Evolutionary conservation across 2,329 filamentous ascomycete genomes (phyloP).

Genomic region (Elsinoe batatas): DNA sequence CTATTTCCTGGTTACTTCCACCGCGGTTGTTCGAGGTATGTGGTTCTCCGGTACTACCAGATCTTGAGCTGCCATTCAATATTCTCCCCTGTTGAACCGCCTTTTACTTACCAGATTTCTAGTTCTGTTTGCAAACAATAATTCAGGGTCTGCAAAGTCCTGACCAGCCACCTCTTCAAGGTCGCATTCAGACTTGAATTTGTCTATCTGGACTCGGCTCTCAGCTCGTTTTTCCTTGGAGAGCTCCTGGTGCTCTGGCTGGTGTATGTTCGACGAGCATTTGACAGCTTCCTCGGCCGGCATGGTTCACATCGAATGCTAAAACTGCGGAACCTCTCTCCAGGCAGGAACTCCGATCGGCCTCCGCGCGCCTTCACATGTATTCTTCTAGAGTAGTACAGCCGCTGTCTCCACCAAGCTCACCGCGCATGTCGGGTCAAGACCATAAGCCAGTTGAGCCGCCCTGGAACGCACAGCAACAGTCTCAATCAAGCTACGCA

Average conservation of each 20-base stretch:
- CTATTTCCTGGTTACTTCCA: neutral
- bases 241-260: neutral
- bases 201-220: neutral
- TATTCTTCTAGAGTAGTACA: conserved; percentile 25
- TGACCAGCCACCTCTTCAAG: neutral
- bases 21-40: neutral
- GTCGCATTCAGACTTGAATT: too few relatives aligned
- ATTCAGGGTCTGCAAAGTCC: neutral
- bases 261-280: neutral
- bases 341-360: conserved; percentile 4
- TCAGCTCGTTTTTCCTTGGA: too few relatives aligned
- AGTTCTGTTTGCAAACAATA: conserved; percentile 8
- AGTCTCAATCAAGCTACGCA: conserved; percentile 26
- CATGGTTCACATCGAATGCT: conserved; percentile 2
- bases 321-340: neutral
- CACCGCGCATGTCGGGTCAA: conserved; percentile 42
- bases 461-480: conserved; percentile 34
- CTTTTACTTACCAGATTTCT: neutral
- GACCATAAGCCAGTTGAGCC: conserved; percentile 33
- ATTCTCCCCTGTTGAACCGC: neutral
- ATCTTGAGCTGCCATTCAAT: neutral
- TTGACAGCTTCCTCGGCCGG: conserved; percentile 1
- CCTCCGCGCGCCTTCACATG: conserved; percentile 13
- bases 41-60: conserved; percentile 7
- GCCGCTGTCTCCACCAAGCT: conserved; percentile 41